Percentiles rank a stretch among this genome's conserved stretches.
Conservation (phyloP, 768 basidiomycete genomes). For the Kwoniella pini region DNA sequence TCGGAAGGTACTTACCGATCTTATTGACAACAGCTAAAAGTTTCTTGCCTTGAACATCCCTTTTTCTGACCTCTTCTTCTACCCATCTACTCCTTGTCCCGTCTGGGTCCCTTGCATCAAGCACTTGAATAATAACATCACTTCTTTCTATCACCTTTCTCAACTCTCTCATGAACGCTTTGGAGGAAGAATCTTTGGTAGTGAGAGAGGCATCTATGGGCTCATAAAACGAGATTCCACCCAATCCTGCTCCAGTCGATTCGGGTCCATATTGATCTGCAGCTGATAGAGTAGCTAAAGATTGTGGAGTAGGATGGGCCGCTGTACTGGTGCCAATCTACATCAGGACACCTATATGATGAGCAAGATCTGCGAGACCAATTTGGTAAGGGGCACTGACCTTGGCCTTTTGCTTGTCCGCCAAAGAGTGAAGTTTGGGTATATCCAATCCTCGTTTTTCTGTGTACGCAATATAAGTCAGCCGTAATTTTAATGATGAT, state of each 20-base stretch:
- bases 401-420: constrained; percentile 36
- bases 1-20: constrained; percentile 77
- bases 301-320: constrained; percentile 8
- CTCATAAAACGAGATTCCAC: constrained; percentile 22
- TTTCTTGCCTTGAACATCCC: constrained; percentile 85
- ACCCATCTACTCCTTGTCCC: constrained; percentile 88
- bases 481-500: background rate
- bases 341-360: constrained; percentile 59
- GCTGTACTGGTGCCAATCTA: constrained; percentile 56
- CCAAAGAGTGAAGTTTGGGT: constrained; percentile 70
- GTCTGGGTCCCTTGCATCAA: constrained; percentile 94
- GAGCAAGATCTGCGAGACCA: background rate
- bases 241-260: constrained; percentile 8
- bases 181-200: constrained; percentile 53
- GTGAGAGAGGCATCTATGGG: constrained; percentile 52
- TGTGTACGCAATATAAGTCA: constrained; percentile 7
- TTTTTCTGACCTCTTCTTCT: constrained; percentile 85
- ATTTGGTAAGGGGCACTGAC: constrained; percentile 13
- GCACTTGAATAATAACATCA: constrained; percentile 76
- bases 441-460: constrained; percentile 83
- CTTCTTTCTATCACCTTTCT: constrained; percentile 92
- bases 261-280: constrained; percentile 16
- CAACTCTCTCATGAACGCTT: constrained; percentile 69
- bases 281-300: constrained; percentile 17
- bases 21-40: constrained; percentile 95